phyloP scores from a whole-genome alignment of 1,139 yeast genomes.

The Kurtzmaniella natalensis region DNA sequence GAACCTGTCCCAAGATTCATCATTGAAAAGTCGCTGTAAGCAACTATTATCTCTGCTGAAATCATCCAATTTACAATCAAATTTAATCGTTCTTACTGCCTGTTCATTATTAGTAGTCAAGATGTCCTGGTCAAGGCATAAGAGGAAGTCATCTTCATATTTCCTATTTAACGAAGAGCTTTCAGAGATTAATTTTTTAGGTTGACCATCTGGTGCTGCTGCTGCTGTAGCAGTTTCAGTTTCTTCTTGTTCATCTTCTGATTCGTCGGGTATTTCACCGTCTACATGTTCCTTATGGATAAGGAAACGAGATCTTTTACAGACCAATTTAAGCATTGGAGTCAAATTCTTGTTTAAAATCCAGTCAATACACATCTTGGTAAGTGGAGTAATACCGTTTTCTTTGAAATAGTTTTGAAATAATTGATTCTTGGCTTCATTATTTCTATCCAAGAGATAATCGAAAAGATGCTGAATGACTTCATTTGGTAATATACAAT shows the following conservation, averaged over 20 bases:
- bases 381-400: slow-evolving; percentile 29
- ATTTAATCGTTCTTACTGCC: slow-evolving; percentile 14
- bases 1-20: slow-evolving; percentile 23
- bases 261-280: neutral
- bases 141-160: slow-evolving; percentile 34
- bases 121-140: slow-evolving; percentile 32
- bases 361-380: slow-evolving; percentile 51
- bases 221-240: neutral
- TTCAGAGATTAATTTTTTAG: too few relatives aligned
- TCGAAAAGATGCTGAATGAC: slow-evolving; percentile 22
- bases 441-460: slow-evolving; percentile 26
- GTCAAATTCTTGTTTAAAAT: slow-evolving; percentile 43
- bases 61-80: slow-evolving; percentile 9
- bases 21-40: slow-evolving; percentile 2
- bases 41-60: slow-evolving; percentile 7
- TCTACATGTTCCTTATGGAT: slow-evolving; percentile 14
- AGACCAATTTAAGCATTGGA: slow-evolving; percentile 43
- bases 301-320: slow-evolving; percentile 44
- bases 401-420: slow-evolving; percentile 22
- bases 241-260: neutral
- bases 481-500: slow-evolving; percentile 36
- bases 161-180: slow-evolving; percentile 7
- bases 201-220: neutral
- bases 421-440: slow-evolving; percentile 20
- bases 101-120: slow-evolving; percentile 27